Base-by-base conservation (phyloP, 179 eudicot genomes). In the Silene coronaria region DNA sequence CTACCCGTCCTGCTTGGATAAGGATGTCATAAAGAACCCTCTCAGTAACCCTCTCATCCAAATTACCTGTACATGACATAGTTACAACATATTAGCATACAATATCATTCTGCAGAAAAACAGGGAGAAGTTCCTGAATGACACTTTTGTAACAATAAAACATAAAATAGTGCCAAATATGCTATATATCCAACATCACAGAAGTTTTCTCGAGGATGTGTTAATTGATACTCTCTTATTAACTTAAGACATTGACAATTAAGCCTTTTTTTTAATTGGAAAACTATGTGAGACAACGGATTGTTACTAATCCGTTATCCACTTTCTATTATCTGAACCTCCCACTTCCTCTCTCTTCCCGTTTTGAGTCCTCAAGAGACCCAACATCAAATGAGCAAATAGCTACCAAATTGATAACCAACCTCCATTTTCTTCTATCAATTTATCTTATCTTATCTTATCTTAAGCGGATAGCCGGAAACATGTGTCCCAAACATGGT, bases 1-100 rank as follows among this genome's bases (percentile, higher is more conserved):
- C 89, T 28, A 93, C 88, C 12, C 91, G 89, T 28, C 98, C 98
- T 3, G 97, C 98, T 80, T 93, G 97, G 76, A 93, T 91, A 68
- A 93, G 92, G 74, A 93, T 91, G 81, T 93, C 98, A 76, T 93
- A 93, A 67, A 93, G 81, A 79, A 91, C 90, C 82, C 97, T 91
- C 21, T 93, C 98, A 58, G 78, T 87, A 36, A 93, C 96, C 81
- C 87, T 87, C 71, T 91, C 98, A 75, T 93, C 97, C 87, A 93
- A 82, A 85, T 84, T 88, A 27, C 98, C 98, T 93, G 80, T 4
- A 10, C 6, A 13, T 17, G 75, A 77, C 60, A 66, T 5, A 71
- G 14, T 51, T 19, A 62, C 17, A 61, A 13, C 68, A 48, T 64
- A 65, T 76, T 66, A 77, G 79, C 32, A 68, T 23, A 34, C 11